phyloP scores from a whole-genome alignment of 73 alveolate species.

The Symbiodinium pilosum region DNA sequence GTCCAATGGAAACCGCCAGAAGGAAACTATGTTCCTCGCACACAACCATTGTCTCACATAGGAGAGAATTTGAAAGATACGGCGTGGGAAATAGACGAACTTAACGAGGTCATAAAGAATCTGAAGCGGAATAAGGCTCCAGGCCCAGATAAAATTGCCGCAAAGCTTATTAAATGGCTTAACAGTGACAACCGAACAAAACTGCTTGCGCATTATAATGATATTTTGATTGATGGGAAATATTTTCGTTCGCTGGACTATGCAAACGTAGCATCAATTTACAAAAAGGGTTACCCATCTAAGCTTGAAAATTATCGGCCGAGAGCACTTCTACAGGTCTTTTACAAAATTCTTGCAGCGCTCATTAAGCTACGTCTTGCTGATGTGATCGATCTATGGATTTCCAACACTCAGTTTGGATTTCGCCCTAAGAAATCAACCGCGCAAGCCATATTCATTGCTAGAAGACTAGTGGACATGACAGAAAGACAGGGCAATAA shows the following conservation, averaged over 20 bases:
- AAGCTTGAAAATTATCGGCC: slow-evolving; percentile 11
- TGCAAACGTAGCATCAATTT: too few relatives aligned
- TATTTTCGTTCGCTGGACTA: not conserved
- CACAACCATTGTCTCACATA: not conserved
- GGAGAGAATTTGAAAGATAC: not conserved
- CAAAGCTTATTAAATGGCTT: not conserved
- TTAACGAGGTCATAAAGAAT: too few relatives aligned
- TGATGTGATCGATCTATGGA: not conserved
- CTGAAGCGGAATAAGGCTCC: too few relatives aligned
- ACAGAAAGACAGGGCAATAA: not conserved
- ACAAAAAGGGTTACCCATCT: too few relatives aligned
- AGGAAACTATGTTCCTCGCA: not conserved
- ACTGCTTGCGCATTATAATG: not conserved
- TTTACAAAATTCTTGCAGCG: not conserved
- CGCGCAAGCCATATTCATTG: not conserved
- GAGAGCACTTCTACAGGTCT: not conserved
- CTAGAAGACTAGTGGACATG: not conserved
- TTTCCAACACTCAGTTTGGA: not conserved
- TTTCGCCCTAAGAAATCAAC: not conserved
- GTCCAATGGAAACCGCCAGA: not conserved
- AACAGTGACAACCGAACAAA: not conserved
- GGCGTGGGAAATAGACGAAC: not conserved
- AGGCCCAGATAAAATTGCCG: not conserved
- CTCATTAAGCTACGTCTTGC: not conserved
- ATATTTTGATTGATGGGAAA: not conserved